Conservation (phyloP, 2,329 filamentous ascomycete species). For the Orbilia oligospora region DNA sequence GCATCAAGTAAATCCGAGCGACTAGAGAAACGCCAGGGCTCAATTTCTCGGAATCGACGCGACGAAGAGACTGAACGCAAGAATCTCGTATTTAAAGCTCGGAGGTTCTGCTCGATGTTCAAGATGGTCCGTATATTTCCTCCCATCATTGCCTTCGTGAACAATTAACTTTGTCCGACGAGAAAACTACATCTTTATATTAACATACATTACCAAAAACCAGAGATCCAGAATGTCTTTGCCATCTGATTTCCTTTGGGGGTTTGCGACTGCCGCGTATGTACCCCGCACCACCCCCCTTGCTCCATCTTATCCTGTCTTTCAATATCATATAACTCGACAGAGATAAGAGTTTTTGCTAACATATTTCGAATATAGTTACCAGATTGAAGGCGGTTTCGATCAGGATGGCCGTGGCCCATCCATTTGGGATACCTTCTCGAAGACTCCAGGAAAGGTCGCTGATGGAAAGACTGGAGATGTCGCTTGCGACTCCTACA, state of each 20-base stretch:
- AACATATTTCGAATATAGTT: slow-evolving; percentile 71
- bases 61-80: slow-evolving; percentile 41
- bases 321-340: neutral
- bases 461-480: slow-evolving; percentile 81
- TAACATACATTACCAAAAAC: slow-evolving; percentile 36
- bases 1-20: slow-evolving; percentile 60
- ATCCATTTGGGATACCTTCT: slow-evolving; percentile 93
- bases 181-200: slow-evolving; percentile 28
- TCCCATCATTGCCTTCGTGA: slow-evolving; percentile 18
- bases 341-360: slow-evolving; percentile 11
- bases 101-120: slow-evolving; percentile 60
- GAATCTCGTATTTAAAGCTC: slow-evolving; percentile 58
- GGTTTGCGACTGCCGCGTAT: slow-evolving; percentile 83
- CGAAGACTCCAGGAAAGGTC: slow-evolving; percentile 83
- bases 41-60: slow-evolving; percentile 56
- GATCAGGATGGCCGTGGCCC: slow-evolving; percentile 83
- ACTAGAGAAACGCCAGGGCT: slow-evolving; percentile 59
- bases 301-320: neutral
- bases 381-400: slow-evolving; percentile 86
- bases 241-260: slow-evolving; percentile 81
- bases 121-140: slow-evolving; percentile 52
- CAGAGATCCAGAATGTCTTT: slow-evolving; percentile 67
- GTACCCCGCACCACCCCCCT: slow-evolving; percentile 64
- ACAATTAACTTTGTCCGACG: slow-evolving; percentile 30
- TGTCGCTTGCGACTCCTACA: slow-evolving; percentile 88